Percentiles rank a stretch among this genome's conserved stretches.
phyloP scores from a whole-genome alignment of 257 asterid species.

The Lithospermum erythrorhizon region DNA sequence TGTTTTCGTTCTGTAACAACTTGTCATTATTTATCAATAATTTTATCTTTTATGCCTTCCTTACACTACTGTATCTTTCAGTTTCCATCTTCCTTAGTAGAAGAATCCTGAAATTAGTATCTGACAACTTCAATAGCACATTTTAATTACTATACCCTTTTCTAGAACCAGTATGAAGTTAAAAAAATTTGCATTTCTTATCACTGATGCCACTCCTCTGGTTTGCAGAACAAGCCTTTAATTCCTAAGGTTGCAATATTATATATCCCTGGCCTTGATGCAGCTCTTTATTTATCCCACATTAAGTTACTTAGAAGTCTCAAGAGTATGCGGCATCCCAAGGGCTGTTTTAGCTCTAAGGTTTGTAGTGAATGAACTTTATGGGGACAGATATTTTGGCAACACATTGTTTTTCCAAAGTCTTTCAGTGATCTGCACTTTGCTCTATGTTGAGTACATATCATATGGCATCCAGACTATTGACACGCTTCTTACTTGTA shows the following conservation, averaged over 20 bases:
- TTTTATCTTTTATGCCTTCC: too few relatives aligned
- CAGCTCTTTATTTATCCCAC: slow-evolving; percentile 78
- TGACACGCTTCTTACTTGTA: slow-evolving; percentile 86
- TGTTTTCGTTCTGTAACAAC: too few relatives aligned
- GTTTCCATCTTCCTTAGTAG: too few relatives aligned
- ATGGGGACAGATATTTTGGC: neutral
- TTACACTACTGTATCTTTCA: too few relatives aligned
- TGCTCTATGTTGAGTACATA: slow-evolving; percentile 54
- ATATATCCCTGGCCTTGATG: slow-evolving; percentile 92
- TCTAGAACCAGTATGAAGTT: neutral
- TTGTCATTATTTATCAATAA: too few relatives aligned
- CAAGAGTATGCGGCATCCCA: slow-evolving; percentile 72
- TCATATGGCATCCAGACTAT: slow-evolving; percentile 86
- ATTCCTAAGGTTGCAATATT: slow-evolving; percentile 88
- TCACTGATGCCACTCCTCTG: slow-evolving; percentile 11
- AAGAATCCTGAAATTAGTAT: too few relatives aligned
- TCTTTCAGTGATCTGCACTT: slow-evolving; percentile 15
- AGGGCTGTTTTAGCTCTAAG: slow-evolving; percentile 85
- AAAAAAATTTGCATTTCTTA: neutral
- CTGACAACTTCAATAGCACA: neutral
- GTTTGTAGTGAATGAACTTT: slow-evolving; percentile 17
- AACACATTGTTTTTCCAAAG: neutral
- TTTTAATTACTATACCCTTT: neutral
- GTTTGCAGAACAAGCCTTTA: slow-evolving; percentile 82
- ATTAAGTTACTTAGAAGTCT: slow-evolving; percentile 57